Evolutionary conservation across 2,329 filamentous ascomycete species (phyloP), one percentile per base, ranked within the genome.

Genomic region (Aspergillus versicolor): DNA sequence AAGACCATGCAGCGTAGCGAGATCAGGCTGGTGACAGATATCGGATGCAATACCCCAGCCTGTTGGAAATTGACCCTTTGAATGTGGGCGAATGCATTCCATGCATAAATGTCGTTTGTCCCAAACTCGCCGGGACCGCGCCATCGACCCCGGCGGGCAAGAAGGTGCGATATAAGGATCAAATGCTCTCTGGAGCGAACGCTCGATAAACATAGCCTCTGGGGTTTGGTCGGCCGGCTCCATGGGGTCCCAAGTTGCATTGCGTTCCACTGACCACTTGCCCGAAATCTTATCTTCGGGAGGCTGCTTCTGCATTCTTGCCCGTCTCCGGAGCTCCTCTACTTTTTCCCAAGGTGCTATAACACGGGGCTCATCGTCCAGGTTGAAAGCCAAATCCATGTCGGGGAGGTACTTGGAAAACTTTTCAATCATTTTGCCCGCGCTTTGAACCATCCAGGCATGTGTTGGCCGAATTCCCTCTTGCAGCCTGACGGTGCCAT

Each of bases 21-120:
- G 77, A 61, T 94, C 91, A 1, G 91, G 88, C 67, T 94, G 90
- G 58, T 88, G 83, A 68, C 91, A 95, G 27, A 88, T 81, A 46
- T 90, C 83, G 5, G 86, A 81, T 5, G 88, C 84, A 8, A 81
- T 69, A 1, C 81, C 78, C 86, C 88, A 92, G 63, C 89, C 80
- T 4, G 79, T 76, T 5, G 91, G 75, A 65, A 90, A 89, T 21
- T 86, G 85, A 2, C 84, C 86, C 17, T 84, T 75, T 0, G 89
- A 88, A 66, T 92, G 88, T 0, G 83, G 82, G 6, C 77, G 74
- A 2, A 80, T 77, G 69, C 90, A 93, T 2, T 77, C 75, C 0
- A 82, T 76, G 70, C 90, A 93, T 50, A 91, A 80, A 37, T 82
- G 79, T 54, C 81, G 81, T 22, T 83, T 81, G 61, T 90, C 82